phyloP scores from a whole-genome alignment of 352 stramenopile genomes.

The Globisporangium cylindrosporum region DNA sequence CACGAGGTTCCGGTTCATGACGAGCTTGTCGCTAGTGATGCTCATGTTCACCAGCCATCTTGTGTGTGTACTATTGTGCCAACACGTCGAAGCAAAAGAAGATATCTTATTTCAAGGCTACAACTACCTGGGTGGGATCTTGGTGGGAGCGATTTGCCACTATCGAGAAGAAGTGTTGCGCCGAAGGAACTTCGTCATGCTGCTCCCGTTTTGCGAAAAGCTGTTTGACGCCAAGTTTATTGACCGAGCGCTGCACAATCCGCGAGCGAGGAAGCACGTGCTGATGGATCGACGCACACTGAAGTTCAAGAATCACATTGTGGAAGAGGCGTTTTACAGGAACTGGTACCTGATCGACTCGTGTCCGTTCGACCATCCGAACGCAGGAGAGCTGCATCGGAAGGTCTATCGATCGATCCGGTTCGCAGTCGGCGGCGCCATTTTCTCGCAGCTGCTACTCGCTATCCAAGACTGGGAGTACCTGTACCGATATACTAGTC shows the following conservation, averaged over 20 bases:
- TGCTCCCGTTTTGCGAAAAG: neutral
- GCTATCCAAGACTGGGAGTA: slow-evolving; percentile 33
- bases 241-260: neutral
- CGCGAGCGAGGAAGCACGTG: neutral
- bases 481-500: neutral
- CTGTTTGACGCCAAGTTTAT: neutral
- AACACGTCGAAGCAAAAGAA: neutral
- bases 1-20: neutral
- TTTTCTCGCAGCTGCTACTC: slow-evolving; percentile 38
- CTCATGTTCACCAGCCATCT: neutral
- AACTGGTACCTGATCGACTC: slow-evolving; percentile 47
- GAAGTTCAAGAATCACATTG: slow-evolving; percentile 34
- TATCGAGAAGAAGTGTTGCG: neutral
- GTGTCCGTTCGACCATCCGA: slow-evolving; percentile 41
- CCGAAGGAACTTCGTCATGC: neutral
- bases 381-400: slow-evolving; percentile 34
- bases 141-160: neutral
- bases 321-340: slow-evolving; percentile 42
- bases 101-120: neutral
- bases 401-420: slow-evolving; percentile 33
- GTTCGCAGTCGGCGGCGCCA: slow-evolving; percentile 34
- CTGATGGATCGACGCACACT: neutral
- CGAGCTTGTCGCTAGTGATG: neutral
- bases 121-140: neutral
- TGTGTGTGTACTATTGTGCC: neutral